Percentiles rank a stretch among this genome's conserved stretches.
These are phyloP conservation scores for Dryadomyces quercivorus DNA, from an alignment of 2,329 filamentous ascomycete species.

Conservation along the genomic window DNA sequence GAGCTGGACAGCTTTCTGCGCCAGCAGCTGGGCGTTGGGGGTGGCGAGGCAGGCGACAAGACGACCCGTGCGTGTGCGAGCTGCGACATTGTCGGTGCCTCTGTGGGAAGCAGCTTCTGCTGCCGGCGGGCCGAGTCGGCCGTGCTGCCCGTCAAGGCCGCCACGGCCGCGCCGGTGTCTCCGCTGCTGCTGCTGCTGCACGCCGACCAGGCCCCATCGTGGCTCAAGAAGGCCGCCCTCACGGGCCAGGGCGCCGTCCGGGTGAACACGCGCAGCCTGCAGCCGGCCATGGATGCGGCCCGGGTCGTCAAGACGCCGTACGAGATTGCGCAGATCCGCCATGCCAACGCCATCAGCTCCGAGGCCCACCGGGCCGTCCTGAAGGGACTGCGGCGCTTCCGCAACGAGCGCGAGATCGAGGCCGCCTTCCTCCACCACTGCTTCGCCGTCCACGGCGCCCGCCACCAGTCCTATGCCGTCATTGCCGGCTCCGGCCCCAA, in stretches of 20 bases:
- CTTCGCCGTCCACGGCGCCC: constrained; percentile 53
- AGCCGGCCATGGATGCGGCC: constrained; percentile 63
- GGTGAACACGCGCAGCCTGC: constrained; percentile 42
- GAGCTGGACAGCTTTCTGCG: constrained; percentile 37
- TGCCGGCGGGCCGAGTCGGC: constrained; percentile 13
- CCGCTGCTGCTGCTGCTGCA: constrained; percentile 33
- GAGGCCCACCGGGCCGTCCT: constrained; percentile 66
- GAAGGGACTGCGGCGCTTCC: constrained; percentile 45
- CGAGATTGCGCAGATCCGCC: constrained; percentile 70
- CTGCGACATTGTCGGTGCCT: background rate
- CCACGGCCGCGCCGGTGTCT: background rate
- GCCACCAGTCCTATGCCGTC: constrained; percentile 72
- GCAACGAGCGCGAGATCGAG: constrained; percentile 74
- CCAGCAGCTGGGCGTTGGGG: constrained; percentile 23
- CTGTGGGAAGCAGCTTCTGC: constrained; percentile 8
- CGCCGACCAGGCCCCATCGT: constrained; percentile 16
- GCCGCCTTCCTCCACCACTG: constrained; percentile 65
- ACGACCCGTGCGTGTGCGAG: background rate
- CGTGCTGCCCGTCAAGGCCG: background rate
- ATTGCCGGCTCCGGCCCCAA: constrained; percentile 80
- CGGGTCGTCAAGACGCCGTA: constrained; percentile 78
- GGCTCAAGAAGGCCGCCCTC: background rate
- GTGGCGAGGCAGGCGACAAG: background rate
- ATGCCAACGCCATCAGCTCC: constrained; percentile 69
- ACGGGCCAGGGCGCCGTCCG: constrained; percentile 12